Percentiles rank a stretch among this genome's conserved stretches.
Conservation (phyloP, 305 asterid genomes). For the Fraxinus floribunda region DNA sequence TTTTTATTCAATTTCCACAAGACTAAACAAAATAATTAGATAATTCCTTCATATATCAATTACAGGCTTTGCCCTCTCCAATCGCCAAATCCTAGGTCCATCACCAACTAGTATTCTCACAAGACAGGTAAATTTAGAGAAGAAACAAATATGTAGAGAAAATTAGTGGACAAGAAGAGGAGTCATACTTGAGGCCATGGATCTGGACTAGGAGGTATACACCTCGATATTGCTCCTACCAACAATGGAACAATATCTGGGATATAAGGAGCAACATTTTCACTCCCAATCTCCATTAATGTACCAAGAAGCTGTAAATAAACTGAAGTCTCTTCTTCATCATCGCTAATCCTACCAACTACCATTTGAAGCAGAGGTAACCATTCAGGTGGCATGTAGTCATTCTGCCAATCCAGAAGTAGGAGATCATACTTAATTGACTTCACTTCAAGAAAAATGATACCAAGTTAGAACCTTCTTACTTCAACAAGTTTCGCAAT, state of each 20-base stretch:
- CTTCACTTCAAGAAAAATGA: background rate
- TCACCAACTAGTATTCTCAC: conserved; percentile 2
- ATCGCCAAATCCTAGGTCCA: background rate
- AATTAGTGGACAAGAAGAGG: background rate
- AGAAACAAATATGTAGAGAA: background rate
- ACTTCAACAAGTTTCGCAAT: conserved; percentile 46
- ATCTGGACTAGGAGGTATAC: conserved; percentile 32
- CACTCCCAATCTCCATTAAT: conserved; percentile 39
- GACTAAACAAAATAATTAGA: background rate
- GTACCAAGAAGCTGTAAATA: conserved; percentile 40
- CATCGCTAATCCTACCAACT: conserved; percentile 31
- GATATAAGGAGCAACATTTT: conserved; percentile 37
- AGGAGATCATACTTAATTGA: background rate
- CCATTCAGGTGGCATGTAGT: conserved; percentile 48
- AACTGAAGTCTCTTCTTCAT: conserved; percentile 37
- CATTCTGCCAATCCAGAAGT: conserved; percentile 37
- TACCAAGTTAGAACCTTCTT: conserved; percentile 15
- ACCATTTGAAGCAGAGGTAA: conserved; percentile 41
- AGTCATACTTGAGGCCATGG: conserved; percentile 45
- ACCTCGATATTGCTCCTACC: conserved; percentile 32
- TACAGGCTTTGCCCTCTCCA: background rate
- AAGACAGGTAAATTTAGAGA: conserved; percentile 2
- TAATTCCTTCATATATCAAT: background rate
- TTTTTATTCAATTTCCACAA: background rate
- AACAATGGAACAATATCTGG: conserved; percentile 38